Evolutionary conservation across 805 yeast genomes (phyloP).

Genomic region (Starmerella vitae): DNA sequence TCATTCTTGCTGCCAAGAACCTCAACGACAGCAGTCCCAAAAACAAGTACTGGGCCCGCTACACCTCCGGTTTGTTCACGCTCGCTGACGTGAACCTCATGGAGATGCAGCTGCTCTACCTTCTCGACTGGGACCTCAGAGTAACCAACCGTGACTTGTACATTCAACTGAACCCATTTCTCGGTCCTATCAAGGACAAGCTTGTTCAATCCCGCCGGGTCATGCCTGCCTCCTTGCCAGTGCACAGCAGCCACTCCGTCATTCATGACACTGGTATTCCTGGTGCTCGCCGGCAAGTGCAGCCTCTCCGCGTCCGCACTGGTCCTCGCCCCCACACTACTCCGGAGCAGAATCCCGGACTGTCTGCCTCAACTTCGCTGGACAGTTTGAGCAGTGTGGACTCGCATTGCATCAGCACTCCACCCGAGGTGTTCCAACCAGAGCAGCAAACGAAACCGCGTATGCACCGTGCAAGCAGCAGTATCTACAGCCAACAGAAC

Average conservation of each 20-base stretch:
- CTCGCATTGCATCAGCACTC: slow-evolving; percentile 13
- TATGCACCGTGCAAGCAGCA: slow-evolving; percentile 1
- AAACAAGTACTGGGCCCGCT: slow-evolving; percentile 90
- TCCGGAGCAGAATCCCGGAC: slow-evolving; percentile 14
- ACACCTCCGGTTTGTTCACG: slow-evolving; percentile 72
- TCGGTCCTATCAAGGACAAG: slow-evolving; percentile 54
- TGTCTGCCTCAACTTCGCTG: slow-evolving; percentile 20
- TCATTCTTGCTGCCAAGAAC: slow-evolving; percentile 82
- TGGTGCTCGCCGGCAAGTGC: slow-evolving; percentile 3
- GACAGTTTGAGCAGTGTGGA: slow-evolving; percentile 20
- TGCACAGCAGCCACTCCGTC: background rate
- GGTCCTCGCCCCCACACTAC: slow-evolving; percentile 6
- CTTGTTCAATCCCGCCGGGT: slow-evolving; percentile 21
- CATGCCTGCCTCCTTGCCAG: background rate
- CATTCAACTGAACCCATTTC: slow-evolving; percentile 57
- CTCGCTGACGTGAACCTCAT: slow-evolving; percentile 76
- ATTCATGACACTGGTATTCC: background rate
- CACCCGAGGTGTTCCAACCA: slow-evolving; percentile 6
- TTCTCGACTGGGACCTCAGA: slow-evolving; percentile 73
- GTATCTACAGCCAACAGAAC: slow-evolving; percentile 1
- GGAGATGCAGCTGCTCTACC: slow-evolving; percentile 72
- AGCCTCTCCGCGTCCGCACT: slow-evolving; percentile 10
- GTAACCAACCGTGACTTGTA: slow-evolving; percentile 59
- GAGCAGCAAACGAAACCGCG: background rate
- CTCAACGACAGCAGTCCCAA: slow-evolving; percentile 89